Evolutionary conservation across 352 stramenopile genomes (phyloP), one percentile per base, ranked within the genome.

Genomic region (Phytophthora vignae): DNA sequence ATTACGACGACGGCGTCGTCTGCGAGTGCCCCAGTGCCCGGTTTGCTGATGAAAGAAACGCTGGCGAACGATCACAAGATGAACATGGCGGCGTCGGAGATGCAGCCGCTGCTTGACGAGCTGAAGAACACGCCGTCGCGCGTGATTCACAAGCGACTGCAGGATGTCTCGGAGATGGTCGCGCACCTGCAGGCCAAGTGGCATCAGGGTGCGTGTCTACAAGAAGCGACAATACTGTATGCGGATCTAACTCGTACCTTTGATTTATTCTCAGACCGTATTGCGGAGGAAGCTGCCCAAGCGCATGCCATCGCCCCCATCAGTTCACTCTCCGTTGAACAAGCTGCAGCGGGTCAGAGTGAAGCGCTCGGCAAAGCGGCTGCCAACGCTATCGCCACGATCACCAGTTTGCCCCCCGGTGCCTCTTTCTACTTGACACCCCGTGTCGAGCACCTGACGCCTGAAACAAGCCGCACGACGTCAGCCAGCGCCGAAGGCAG

Each of bases 121-220:
- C 73, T 94, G 11, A 79, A 78, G 21, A 79, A 74, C 14, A 91
- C 87, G 10, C 75, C 84, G 21, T 88, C 83, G 7, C 74, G 77
- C 15, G 79, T 94, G 14, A 90, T 93, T 64, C 79, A 91, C 66
- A 93, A 92, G 58, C 83, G 87, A 4, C 63, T 94, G 25, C 82
- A 92, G 36, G 87, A 94, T 73, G 84, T 94, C 2, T 91, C 87
- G 0, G 85, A 92, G 48, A 82, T 93, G 69, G 87, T 94, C 15
- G 68, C 80, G n/a, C 82, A 90, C 49, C 58, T 94, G 25, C 72
- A 90, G 19, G 69, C 64, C 6, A 94, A 94, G 68, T 94, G 87
- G 85, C 72, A 93, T 25, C 81, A 85, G 73, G 87, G 85, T 92
- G 60, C 48, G 55, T 49, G 48, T 44, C 12, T 19, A 15, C 11